A percentile compares a stretch with the other conserved stretches of the same genome.
Conservation (phyloP, 202 grass and related monocot species). For the Carex arenaria region DNA sequence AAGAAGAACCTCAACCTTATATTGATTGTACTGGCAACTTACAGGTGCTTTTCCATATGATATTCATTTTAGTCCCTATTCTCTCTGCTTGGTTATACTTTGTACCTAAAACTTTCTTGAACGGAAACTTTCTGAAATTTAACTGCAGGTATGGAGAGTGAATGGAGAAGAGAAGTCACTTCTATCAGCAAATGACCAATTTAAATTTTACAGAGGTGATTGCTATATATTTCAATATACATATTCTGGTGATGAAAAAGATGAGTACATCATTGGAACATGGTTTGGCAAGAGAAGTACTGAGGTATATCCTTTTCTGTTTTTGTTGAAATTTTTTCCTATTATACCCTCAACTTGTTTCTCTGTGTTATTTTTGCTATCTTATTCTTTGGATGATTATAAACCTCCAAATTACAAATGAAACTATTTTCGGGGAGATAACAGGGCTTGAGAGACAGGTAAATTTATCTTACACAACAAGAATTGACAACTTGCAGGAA, state of each 20-base stretch:
- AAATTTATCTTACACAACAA: neutral
- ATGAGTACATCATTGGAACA: constrained; percentile 83
- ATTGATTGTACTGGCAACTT: constrained; percentile 97
- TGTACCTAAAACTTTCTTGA: neutral
- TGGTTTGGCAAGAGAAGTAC: constrained; percentile 89
- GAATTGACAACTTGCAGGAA: constrained; percentile 43
- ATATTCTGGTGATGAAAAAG: constrained; percentile 71
- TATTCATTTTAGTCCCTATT: neutral
- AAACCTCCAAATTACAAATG: neutral
- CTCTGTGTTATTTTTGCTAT: neutral
- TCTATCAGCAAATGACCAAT: constrained; percentile 78
- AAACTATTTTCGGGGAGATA: neutral
- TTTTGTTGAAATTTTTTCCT: neutral
- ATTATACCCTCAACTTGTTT: constrained; percentile 15
- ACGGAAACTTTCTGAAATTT: constrained; percentile 1
- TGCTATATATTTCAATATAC: constrained; percentile 97
- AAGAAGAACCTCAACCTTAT: constrained; percentile 84
- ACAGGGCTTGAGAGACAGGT: neutral
- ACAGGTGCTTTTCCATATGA: constrained; percentile 38
- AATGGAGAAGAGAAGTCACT: constrained; percentile 71
- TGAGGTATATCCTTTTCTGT: constrained; percentile 42
- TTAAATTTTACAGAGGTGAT: constrained; percentile 91
- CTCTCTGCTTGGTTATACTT: neutral
- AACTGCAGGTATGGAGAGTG: constrained; percentile 75
- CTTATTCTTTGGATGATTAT: neutral